These are phyloP conservation scores for Colletotrichum lupini DNA, from an alignment of 2,329 filamentous ascomycete species.

Conservation along the genomic window DNA sequence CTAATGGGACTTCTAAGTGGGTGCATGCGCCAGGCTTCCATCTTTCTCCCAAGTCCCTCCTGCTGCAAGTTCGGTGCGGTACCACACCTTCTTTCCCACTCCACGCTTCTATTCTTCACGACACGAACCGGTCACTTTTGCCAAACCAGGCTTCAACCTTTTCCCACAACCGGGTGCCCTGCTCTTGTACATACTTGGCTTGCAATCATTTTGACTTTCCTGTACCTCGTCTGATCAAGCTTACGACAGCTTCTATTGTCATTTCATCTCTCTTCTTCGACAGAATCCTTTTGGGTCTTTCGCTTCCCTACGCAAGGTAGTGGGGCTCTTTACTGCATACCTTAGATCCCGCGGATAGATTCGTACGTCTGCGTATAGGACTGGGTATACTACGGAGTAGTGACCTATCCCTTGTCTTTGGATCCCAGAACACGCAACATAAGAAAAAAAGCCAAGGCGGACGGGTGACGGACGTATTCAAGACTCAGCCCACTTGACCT, in stretches of 20 bases:
- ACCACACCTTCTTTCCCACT: background rate
- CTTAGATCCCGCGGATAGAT: slow-evolving; percentile 5
- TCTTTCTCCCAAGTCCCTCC: background rate
- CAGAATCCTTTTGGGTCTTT: background rate
- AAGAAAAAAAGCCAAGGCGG: slow-evolving; percentile 25
- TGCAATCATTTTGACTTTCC: background rate
- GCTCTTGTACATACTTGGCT: background rate
- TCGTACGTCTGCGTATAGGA: background rate
- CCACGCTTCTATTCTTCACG: background rate
- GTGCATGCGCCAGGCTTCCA: slow-evolving; percentile 1
- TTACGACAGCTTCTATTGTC: background rate
- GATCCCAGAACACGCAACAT: background rate
- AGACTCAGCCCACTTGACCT: slow-evolving; percentile 33
- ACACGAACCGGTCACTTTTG: background rate
- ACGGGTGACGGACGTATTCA: slow-evolving; percentile 12
- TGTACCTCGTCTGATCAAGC: slow-evolving; percentile 13
- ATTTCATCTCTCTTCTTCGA: background rate
- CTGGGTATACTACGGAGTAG: background rate
- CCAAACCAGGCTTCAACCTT: slow-evolving; percentile 4
- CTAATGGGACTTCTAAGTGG: background rate
- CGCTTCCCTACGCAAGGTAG: background rate
- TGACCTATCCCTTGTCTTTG: slow-evolving; percentile 18
- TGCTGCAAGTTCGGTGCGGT: slow-evolving; percentile 11
- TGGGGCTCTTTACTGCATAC: background rate
- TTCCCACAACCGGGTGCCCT: slow-evolving; percentile 3